phyloP scores from a whole-genome alignment of 2,329 filamentous ascomycete genomes.

The Diaporthe citriasiana region DNA sequence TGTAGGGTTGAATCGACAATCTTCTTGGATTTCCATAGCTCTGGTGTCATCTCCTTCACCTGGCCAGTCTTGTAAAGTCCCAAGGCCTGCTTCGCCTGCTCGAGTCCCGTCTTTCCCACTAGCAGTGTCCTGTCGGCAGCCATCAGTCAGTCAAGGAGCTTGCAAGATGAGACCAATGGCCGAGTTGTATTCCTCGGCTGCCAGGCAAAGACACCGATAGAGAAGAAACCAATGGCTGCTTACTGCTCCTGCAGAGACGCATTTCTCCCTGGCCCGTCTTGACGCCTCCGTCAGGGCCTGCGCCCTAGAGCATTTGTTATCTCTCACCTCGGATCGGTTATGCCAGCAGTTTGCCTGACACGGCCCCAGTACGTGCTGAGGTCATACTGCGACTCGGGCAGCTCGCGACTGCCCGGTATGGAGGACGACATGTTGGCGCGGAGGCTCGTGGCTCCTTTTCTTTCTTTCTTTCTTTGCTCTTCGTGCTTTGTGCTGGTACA shows the following conservation, averaged over 20 bases:
- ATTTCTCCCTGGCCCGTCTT: conserved; percentile 13
- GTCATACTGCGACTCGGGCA: conserved; percentile 93
- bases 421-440: conserved; percentile 71
- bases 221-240: conserved; percentile 40
- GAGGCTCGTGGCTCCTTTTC: not conserved
- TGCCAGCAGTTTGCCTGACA: conserved; percentile 87
- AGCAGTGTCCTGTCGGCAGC: conserved; percentile 80
- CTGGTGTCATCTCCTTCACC: conserved; percentile 84
- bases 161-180: not conserved
- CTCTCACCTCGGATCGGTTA: conserved; percentile 95
- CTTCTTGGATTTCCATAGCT: conserved; percentile 97
- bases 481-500: not conserved
- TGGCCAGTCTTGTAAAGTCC: conserved; percentile 89
- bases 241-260: conserved; percentile 43
- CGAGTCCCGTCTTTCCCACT: conserved; percentile 81
- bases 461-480: not conserved
- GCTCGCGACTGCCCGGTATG: conserved; percentile 78
- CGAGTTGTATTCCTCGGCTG: not conserved
- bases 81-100: conserved; percentile 86
- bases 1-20: conserved; percentile 96
- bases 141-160: not conserved
- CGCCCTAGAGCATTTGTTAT: conserved; percentile 32
- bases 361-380: conserved; percentile 95
- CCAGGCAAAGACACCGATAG: conserved; percentile 5
- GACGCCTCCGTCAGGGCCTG: conserved; percentile 41